phyloP scores from a whole-genome alignment of 176 grass and related monocot genomes.

The Calamus simplicifolius region DNA sequence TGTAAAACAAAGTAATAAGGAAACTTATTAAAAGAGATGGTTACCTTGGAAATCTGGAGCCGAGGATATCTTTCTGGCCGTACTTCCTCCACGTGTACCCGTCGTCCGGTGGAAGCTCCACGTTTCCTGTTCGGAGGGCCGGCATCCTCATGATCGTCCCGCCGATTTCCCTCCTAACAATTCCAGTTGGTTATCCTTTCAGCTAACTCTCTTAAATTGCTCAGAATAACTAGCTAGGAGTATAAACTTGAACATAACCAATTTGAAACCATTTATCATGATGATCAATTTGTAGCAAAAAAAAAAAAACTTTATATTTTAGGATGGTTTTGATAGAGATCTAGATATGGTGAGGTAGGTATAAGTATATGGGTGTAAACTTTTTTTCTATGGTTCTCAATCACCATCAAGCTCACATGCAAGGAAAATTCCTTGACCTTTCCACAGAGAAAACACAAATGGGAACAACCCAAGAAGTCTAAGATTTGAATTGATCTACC shows the following conservation, averaged over 20 bases:
- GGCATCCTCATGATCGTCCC: slow-evolving; percentile 33
- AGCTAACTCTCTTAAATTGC: no score
- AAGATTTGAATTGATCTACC: slow-evolving; percentile 17
- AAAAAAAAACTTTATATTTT: no score
- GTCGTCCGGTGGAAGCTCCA: slow-evolving; percentile 64
- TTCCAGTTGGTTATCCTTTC: not conserved
- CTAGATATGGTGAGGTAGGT: no score
- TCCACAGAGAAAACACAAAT: not conserved
- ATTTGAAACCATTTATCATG: no score
- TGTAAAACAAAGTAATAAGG: no score
- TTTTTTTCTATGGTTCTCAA: not conserved
- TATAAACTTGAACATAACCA: no score
- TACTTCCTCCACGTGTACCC: slow-evolving; percentile 97
- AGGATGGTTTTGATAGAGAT: no score
- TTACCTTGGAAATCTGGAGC: slow-evolving; percentile 63
- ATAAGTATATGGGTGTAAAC: no score
- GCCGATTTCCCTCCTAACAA: slow-evolving; percentile 41
- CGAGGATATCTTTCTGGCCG: slow-evolving; percentile 77
- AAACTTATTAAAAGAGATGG: no score
- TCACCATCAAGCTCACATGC: not conserved
- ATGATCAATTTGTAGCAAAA: no score
- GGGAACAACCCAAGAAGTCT: not conserved
- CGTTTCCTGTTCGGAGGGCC: slow-evolving; percentile 44
- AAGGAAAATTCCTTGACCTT: slow-evolving; percentile 1
- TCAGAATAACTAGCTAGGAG: no score